Base-by-base conservation (phyloP, 2,329 filamentous ascomycete genomes). In the Kalaharituber pfeilii region DNA sequence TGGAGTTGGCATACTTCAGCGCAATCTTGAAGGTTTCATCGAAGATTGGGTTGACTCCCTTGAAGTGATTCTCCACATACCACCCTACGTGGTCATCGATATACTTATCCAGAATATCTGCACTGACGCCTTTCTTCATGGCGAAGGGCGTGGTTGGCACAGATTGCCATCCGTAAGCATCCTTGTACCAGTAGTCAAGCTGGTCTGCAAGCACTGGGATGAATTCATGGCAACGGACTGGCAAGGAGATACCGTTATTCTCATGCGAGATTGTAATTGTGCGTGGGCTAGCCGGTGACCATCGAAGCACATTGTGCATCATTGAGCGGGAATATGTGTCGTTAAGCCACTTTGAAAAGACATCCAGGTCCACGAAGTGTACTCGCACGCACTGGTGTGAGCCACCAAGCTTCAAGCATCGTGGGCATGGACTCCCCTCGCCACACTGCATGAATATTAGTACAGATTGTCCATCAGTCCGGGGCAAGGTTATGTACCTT, bases 341-440 rank as follows among this genome's bases (percentile, higher is more conserved):
- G 25, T 59, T 53, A 33, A 61, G 51, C 59, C 59, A 61, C 52
- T 60, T 60, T 52, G 59, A 61, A 51, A 61, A 61, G 27, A 61
- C 59, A 27, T 61, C 59, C 13, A 61, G 49, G 26, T 61, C 59
- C 8, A 60, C 59, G 33, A 61, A 61, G 49, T 61, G 59, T 42
- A 61, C 59, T 28, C 59, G 56, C 22, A 61, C 59, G 28, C 59
- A 61, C 15, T 56, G 52, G n/a, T 58, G 56, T 24, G 58, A 52
- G 9, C 52, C 54, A 8, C 59, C 58, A 27, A 59, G 39, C 36
- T 61, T 61, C 50, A 58, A 56, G 22, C 59, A 61, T 53, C 59
- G 58, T 7, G 59, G 59, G 27, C 59, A 61, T 26, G 59, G 59
- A 30, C 56, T 60, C 50, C 59, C 59, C 49, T 61, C 56, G 22